Evolutionary conservation across 306 rosid genomes (phyloP).

Genomic region (Cucurbita maxima): DNA sequence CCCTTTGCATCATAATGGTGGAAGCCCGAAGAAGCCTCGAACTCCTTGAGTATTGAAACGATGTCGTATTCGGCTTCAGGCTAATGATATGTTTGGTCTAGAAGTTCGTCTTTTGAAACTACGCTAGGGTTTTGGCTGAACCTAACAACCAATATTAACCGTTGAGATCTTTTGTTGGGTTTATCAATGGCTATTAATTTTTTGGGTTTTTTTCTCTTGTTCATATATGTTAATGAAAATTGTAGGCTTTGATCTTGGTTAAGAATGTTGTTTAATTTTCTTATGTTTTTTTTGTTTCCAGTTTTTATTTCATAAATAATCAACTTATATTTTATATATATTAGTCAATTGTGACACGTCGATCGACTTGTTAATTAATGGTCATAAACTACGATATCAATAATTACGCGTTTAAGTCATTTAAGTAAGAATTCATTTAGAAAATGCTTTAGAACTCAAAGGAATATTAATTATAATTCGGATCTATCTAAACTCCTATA

Average conservation of each 20-base stretch:
- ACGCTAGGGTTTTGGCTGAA: background rate
- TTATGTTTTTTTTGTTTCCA: no score
- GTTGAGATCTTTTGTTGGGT: background rate
- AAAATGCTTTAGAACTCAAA: no score
- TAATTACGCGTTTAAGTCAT: no score
- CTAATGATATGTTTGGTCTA: background rate
- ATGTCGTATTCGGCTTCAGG: background rate
- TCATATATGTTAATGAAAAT: background rate
- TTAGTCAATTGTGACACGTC: no score
- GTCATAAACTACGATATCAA: no score
- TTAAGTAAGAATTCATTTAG: no score
- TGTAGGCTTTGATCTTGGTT: background rate
- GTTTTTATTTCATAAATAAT: no score
- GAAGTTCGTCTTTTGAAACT: background rate
- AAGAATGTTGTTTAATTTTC: background rate
- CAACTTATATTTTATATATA: no score
- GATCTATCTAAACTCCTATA: no score
- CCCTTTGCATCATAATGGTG: constrained; percentile 3
- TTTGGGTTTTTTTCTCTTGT: background rate
- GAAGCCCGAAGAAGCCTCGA: background rate
- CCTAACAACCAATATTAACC: background rate
- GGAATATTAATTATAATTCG: no score
- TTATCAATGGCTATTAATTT: background rate
- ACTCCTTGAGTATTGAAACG: background rate
- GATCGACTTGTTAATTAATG: no score